Percentiles rank a stretch among this genome's conserved stretches.
These are phyloP conservation scores for Curvularia eragrostidis DNA, from an alignment of 2,329 filamentous ascomycete genomes.

Conservation along the genomic window DNA sequence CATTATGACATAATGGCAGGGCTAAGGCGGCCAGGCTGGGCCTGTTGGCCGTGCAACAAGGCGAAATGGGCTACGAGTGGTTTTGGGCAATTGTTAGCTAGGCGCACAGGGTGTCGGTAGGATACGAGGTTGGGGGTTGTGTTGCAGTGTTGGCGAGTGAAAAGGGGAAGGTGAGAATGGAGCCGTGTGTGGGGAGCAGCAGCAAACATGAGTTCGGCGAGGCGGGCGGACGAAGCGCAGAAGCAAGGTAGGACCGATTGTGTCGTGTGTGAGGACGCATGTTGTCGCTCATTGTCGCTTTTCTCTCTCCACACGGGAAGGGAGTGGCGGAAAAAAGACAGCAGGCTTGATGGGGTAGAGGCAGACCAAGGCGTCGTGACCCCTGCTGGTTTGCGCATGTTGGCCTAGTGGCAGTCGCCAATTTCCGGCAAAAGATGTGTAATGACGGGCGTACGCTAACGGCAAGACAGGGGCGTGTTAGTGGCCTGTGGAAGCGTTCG, in stretches of 20 bases:
- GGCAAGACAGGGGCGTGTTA: slow-evolving; percentile 13
- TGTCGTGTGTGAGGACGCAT: not conserved
- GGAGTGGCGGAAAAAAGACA: not conserved
- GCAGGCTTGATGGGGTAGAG: not conserved
- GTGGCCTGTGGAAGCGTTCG: slow-evolving; percentile 5
- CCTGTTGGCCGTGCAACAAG: not conserved
- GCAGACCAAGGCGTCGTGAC: not conserved
- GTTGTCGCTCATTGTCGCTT: not conserved
- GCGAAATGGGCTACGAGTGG: not conserved
- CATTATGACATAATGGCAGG: slow-evolving; percentile 11
- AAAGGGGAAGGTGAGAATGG: not conserved
- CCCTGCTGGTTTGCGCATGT: not conserved
- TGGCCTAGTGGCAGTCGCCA: slow-evolving; percentile 1
- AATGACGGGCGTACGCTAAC: slow-evolving; percentile 8
- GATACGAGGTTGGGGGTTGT: not conserved
- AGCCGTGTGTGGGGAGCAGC: not conserved
- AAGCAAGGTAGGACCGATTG: not conserved
- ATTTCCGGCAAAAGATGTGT: slow-evolving; percentile 8
- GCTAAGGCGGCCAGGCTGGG: not conserved
- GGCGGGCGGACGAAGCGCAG: not conserved
- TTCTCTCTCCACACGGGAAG: slow-evolving; percentile 3
- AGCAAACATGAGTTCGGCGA: not conserved
- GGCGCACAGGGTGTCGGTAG: not conserved
- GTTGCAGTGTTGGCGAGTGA: slow-evolving; percentile 1
- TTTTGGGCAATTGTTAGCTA: not conserved